These are phyloP conservation scores for Ilex asprella DNA, from an alignment of 257 asterid species.

Conservation along the genomic window DNA sequence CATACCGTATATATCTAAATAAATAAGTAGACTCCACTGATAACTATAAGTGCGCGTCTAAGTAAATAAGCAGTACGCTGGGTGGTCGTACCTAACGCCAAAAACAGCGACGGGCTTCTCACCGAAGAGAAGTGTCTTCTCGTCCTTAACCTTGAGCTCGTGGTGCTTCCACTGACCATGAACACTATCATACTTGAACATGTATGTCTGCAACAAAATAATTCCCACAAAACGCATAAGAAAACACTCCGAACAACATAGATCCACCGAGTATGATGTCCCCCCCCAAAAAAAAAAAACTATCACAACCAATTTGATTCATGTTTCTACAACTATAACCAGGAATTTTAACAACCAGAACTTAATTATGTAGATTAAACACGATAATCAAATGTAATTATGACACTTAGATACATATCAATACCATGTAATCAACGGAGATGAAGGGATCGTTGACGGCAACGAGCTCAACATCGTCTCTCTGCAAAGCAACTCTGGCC, in stretches of 20 bases:
- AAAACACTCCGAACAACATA: background rate
- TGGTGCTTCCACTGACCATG: slow-evolving; percentile 74
- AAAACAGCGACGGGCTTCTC: slow-evolving; percentile 61
- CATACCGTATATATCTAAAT: background rate
- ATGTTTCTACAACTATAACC: background rate
- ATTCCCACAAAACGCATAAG: background rate
- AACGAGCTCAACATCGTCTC: slow-evolving; percentile 81
- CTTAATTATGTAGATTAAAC: background rate
- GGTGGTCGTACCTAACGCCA: slow-evolving; percentile 41
- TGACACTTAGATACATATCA: background rate
- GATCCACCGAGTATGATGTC: background rate
- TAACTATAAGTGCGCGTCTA: too few species aligned
- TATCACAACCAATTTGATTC: background rate
- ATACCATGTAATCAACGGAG: slow-evolving; percentile 76
- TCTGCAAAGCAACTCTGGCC: slow-evolving; percentile 70
- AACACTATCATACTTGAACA: slow-evolving; percentile 87
- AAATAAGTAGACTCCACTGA: background rate
- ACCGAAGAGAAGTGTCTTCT: slow-evolving; percentile 75
- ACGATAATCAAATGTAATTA: background rate
- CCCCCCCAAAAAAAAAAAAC: too few species aligned
- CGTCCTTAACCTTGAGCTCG: slow-evolving; percentile 66
- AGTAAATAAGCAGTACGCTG: background rate
- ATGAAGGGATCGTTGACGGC: slow-evolving; percentile 87
- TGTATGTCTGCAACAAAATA: slow-evolving; percentile 46
- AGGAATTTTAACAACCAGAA: background rate